Evolutionary conservation across 257 asterid genomes (phyloP).

Genomic region (Lycium barbarum): DNA sequence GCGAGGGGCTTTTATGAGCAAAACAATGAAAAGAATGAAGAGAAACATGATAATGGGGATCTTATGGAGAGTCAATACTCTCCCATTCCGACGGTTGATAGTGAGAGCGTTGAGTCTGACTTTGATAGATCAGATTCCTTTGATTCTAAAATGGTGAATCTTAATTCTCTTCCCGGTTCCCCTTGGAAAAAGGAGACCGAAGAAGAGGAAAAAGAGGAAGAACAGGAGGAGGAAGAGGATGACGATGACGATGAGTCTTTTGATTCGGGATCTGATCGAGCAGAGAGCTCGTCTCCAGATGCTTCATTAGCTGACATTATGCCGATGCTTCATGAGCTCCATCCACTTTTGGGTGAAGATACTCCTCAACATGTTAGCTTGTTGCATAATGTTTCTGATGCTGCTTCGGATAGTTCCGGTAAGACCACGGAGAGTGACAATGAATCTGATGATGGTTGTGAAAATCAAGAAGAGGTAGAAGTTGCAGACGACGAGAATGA

Average conservation of each 20-base stretch:
- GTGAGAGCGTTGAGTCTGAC: conserved; percentile 55
- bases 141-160: conserved; percentile 77
- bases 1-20: conserved; percentile 25
- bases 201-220: conserved; percentile 43
- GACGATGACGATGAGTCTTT: conserved; percentile 46
- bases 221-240: conserved; percentile 43
- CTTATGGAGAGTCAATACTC: conserved; percentile 44
- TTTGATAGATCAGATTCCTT: conserved; percentile 73
- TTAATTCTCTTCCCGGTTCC: conserved; percentile 51
- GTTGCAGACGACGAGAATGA: conserved; percentile 62
- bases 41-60: conserved; percentile 34
- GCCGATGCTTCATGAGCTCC: conserved; percentile 95
- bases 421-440: conserved; percentile 45
- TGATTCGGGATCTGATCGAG: conserved; percentile 75
- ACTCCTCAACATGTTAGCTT: conserved; percentile 48
- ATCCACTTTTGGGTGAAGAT: conserved; percentile 76
- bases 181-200: conserved; percentile 46
- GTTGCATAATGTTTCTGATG: conserved; percentile 57
- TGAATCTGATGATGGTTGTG: conserved; percentile 64
- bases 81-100: conserved; percentile 42
- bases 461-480: conserved; percentile 56
- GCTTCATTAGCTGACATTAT: conserved; percentile 91
- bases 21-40: conserved; percentile 44
- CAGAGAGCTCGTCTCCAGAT: conserved; percentile 93
- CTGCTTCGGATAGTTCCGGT: conserved; percentile 49